Evolutionary conservation across 75 land plant species (phyloP).

Genomic region (Pinus tabuliformis): DNA sequence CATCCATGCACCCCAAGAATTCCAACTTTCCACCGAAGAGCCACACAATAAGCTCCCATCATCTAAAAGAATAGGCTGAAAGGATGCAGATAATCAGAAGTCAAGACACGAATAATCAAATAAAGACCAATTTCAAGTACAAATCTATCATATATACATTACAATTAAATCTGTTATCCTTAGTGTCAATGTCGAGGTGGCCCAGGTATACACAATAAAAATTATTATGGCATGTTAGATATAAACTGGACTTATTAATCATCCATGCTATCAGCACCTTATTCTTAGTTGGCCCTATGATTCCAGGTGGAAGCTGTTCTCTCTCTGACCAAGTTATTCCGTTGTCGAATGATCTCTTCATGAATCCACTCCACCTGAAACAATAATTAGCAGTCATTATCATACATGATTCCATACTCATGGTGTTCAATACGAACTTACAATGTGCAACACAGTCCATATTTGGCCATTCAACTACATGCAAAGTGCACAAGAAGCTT

Average conservation of each 20-base stretch:
- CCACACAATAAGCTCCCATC: slow-evolving; percentile 90
- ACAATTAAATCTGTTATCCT: too few relatives aligned
- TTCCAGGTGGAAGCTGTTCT: slow-evolving; percentile 96
- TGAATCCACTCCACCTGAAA: slow-evolving; percentile 93
- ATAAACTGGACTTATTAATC: background rate
- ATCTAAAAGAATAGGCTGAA: slow-evolving; percentile 79
- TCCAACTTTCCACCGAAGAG: slow-evolving; percentile 38
- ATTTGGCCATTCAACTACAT: background rate
- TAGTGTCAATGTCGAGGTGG: too few relatives aligned
- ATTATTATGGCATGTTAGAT: background rate
- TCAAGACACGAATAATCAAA: background rate
- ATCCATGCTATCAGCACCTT: slow-evolving; percentile 44
- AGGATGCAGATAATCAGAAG: slow-evolving; percentile 1
- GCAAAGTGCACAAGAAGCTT: background rate
- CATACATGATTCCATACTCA: background rate
- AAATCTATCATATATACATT: too few relatives aligned
- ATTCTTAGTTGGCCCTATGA: slow-evolving; percentile 93
- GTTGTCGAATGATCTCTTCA: slow-evolving; percentile 84
- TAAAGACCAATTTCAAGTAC: too few relatives aligned
- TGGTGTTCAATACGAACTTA: background rate
- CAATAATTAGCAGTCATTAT: background rate
- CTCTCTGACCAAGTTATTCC: slow-evolving; percentile 89
- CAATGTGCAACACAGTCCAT: background rate
- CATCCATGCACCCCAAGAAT: too few relatives aligned
- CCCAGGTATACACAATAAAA: background rate